These are phyloP conservation scores for Dioscorea cayenensis DNA, from an alignment of 116 monocot genomes.

Conservation along the genomic window DNA sequence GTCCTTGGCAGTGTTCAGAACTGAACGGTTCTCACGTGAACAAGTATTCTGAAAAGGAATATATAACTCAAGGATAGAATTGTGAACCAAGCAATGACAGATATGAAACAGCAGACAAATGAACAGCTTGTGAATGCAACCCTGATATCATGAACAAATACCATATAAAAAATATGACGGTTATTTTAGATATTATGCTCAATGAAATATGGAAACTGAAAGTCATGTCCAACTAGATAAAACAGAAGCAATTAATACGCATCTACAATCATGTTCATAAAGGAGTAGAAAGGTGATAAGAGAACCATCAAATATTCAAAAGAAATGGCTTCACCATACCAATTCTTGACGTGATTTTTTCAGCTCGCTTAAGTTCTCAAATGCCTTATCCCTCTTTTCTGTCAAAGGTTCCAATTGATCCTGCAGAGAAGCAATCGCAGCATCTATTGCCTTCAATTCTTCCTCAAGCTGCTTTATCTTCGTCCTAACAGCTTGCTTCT, in stretches of 20 bases:
- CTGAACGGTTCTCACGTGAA: conserved; percentile 59
- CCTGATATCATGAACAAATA: not conserved
- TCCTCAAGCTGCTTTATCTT: conserved; percentile 74
- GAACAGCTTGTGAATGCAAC: not conserved
- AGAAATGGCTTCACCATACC: conserved; percentile 25
- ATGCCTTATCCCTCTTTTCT: conserved; percentile 59
- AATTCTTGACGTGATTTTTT: conserved; percentile 54
- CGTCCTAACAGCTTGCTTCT: conserved; percentile 48
- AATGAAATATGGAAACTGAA: not conserved
- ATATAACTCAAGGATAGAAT: not conserved
- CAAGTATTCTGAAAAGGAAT: conserved; percentile 51
- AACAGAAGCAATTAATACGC: not conserved
- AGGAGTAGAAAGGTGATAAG: not conserved
- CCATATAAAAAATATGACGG: not conserved
- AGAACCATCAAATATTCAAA: not conserved
- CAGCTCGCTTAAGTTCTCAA: conserved; percentile 42
- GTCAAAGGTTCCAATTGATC: conserved; percentile 35
- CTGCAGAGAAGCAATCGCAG: conserved; percentile 49
- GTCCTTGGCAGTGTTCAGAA: conserved; percentile 59
- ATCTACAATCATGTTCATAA: not conserved
- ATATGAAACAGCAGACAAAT: not conserved
- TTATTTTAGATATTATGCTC: not conserved
- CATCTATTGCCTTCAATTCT: conserved; percentile 37
- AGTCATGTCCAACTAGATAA: not conserved
- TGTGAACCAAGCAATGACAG: not conserved